Percentiles rank a stretch among this genome's conserved stretches.
phyloP scores from a whole-genome alignment of 768 basidiomycete genomes.

The Mycena latifolia region DNA sequence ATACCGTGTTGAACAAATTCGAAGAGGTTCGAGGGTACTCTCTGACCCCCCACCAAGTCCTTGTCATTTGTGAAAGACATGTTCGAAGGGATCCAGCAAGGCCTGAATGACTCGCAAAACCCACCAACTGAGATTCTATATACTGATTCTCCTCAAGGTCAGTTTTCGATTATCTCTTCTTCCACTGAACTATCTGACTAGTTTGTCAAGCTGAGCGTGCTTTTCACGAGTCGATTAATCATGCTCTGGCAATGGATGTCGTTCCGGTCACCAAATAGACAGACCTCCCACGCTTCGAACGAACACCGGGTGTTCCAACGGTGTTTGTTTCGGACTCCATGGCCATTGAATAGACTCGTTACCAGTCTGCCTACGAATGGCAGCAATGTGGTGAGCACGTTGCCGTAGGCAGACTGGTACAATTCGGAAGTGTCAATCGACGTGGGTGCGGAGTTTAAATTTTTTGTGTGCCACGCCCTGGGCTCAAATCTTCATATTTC shows the following conservation, averaged over 20 bases:
- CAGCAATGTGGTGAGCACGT: too few relatives aligned
- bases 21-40: not conserved
- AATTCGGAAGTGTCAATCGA: too few relatives aligned
- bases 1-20: not conserved
- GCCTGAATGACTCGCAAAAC: not conserved
- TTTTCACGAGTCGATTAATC: conserved; percentile 13
- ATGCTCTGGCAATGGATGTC: not conserved
- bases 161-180: not conserved
- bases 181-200: not conserved
- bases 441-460: too few relatives aligned
- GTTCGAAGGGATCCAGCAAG: not conserved
- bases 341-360: not conserved
- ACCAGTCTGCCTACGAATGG: too few relatives aligned
- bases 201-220: not conserved
- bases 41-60: not conserved
- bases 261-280: not conserved
- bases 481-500: too few relatives aligned
- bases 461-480: too few relatives aligned
- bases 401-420: too few relatives aligned
- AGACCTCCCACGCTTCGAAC: not conserved
- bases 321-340: not conserved
- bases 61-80: not conserved
- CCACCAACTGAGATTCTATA: not conserved
- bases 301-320: not conserved
- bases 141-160: conserved; percentile 11